Percentiles rank a stretch among this genome's conserved stretches.
phyloP scores from a whole-genome alignment of 108 stramenopile genomes.

The Pseudonitzschia multiseries region DNA sequence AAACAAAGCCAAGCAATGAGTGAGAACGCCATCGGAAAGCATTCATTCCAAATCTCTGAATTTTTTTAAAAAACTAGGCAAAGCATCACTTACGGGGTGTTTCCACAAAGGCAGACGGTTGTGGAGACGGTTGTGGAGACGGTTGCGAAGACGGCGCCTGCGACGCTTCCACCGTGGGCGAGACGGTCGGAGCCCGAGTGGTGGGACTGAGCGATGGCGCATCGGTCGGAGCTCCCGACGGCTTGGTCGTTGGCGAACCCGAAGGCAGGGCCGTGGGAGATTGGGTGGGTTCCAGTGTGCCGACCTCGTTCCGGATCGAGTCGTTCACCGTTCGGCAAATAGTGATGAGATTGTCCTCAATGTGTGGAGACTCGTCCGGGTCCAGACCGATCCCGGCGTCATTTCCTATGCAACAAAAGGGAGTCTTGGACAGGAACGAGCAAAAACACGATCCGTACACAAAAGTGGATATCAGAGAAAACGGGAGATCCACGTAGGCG shows the following conservation, averaged over 20 bases:
- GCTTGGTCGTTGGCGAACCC: not conserved
- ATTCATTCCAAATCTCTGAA: too few relatives aligned
- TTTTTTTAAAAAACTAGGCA: too few relatives aligned
- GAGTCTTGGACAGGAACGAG: not conserved
- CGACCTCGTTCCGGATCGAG: conserved; percentile 6
- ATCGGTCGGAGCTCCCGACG: not conserved
- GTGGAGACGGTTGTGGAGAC: not conserved
- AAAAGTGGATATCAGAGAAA: conserved; percentile 30
- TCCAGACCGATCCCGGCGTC: conserved; percentile 18
- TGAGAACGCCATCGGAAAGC: too few relatives aligned
- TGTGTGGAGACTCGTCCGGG: not conserved
- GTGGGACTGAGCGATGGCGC: too few relatives aligned
- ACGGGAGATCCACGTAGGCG: conserved; percentile 17
- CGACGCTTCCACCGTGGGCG: not conserved
- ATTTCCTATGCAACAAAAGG: conserved; percentile 26
- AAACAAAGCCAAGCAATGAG: too few relatives aligned
- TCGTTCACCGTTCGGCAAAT: conserved; percentile 11
- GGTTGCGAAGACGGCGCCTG: not conserved
- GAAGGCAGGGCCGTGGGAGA: not conserved
- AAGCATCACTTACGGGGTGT: not conserved
- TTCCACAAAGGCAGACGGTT: not conserved
- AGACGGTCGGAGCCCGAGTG: too few relatives aligned
- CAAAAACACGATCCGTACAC: conserved; percentile 33
- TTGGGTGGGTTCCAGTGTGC: conserved; percentile 4
- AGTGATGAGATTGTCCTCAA: conserved; percentile 22